These are phyloP conservation scores for Agroathelia rolfsii DNA, from an alignment of 1,284 basidiomycete species.

Conservation along the genomic window DNA sequence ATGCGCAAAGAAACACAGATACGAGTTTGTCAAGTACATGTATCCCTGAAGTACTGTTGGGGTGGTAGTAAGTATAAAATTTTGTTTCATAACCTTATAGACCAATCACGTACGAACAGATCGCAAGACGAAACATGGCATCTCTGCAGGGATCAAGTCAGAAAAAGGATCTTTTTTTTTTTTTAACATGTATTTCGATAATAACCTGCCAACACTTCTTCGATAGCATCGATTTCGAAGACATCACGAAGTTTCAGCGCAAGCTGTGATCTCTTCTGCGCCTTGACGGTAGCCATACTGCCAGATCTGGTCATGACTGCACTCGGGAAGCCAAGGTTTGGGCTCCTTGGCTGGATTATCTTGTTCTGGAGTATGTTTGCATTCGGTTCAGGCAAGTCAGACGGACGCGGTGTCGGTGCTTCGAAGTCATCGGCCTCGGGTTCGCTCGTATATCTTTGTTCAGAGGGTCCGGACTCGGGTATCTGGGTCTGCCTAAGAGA, in stretches of 20 bases:
- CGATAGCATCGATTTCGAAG: conserved; percentile 69
- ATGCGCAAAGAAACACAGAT: conserved; percentile 95
- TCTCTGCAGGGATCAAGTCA: conserved; percentile 37
- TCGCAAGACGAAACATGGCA: conserved; percentile 83
- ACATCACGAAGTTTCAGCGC: conserved; percentile 81
- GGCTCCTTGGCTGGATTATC: conserved; percentile 5
- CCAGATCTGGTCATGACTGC: conserved; percentile 32
- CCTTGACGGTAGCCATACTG: conserved; percentile 61
- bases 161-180: conserved; percentile 4
- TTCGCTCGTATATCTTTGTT: conserved; percentile 34
- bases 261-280: conserved; percentile 61
- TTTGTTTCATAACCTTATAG: conserved; percentile 5
- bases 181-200: too few relatives aligned
- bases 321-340: conserved; percentile 2
- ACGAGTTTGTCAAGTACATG: conserved; percentile 88
- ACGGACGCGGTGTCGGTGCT: conserved; percentile 31
- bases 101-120: conserved; percentile 63
- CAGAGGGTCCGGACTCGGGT: neutral
- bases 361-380: conserved; percentile 14
- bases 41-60: conserved; percentile 84
- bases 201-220: conserved; percentile 76
- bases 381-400: conserved; percentile 19
- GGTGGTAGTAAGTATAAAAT: conserved; percentile 10
- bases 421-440: conserved; percentile 50
- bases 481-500: neutral